Evolutionary conservation across 371 early-diverging fungal genomes (phyloP).

Genomic region (Actinomucor elegans): DNA sequence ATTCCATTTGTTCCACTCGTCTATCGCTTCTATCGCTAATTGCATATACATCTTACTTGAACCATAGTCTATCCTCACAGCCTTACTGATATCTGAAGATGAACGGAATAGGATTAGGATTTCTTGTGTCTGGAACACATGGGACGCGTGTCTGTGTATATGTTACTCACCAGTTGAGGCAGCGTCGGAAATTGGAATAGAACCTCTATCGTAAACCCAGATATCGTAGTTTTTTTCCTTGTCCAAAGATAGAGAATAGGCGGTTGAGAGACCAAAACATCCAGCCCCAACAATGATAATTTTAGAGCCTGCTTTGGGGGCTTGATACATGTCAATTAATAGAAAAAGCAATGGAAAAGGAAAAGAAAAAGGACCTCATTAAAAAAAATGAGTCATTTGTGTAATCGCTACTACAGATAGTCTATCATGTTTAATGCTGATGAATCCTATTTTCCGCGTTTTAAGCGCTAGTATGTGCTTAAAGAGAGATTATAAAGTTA

Average conservation of each 20-base stretch:
- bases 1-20: constrained; percentile 43
- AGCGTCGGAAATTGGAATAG: constrained; percentile 45
- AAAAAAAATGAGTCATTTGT: no score
- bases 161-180: constrained; percentile 39
- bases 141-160: no score
- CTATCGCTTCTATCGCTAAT: constrained; percentile 42
- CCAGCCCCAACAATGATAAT: constrained; percentile 56
- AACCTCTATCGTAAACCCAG: constrained; percentile 39
- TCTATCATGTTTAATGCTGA: no score
- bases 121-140: no score
- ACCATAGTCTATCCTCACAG: constrained; percentile 51
- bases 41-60: constrained; percentile 35
- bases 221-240: constrained; percentile 31
- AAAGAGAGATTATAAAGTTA: no score
- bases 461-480: no score
- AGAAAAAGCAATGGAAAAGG: no score
- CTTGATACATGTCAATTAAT: no score
- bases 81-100: constrained; percentile 56
- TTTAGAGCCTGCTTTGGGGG: constrained; percentile 10
- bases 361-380: no score
- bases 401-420: no score
- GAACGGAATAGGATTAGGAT: no score
- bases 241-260: constrained; percentile 33
- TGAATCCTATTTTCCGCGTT: no score
- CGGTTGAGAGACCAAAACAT: constrained; percentile 52